phyloP scores from a whole-genome alignment of 179 eudicot species.

The Silene coronaria region DNA sequence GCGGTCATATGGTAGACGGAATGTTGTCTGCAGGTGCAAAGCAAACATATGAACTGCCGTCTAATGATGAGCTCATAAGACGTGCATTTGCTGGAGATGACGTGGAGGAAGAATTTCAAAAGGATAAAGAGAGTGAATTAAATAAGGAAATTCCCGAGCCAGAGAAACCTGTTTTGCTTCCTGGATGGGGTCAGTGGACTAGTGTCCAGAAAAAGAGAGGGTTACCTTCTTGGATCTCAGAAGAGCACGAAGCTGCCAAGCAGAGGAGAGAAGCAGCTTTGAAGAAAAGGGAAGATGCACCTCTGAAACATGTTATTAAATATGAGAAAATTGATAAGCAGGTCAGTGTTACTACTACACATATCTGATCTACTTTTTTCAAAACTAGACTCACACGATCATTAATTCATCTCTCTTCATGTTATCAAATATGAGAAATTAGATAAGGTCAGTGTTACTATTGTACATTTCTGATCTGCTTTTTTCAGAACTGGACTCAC shows the following conservation, averaged over 20 bases:
- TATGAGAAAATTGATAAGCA: conserved; percentile 73
- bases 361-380: background rate
- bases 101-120: conserved; percentile 81
- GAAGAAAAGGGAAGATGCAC: conserved; percentile 79
- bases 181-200: conserved; percentile 99
- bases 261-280: conserved; percentile 75
- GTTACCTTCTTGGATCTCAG: conserved; percentile 75
- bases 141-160: conserved; percentile 91
- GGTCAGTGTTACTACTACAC: conserved; percentile 36
- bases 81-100: conserved; percentile 97
- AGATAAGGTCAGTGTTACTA: conserved; percentile 60
- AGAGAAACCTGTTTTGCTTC: conserved; percentile 76
- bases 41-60: conserved; percentile 68
- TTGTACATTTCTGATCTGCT: background rate
- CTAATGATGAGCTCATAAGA: conserved; percentile 74
- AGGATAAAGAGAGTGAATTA: conserved; percentile 57
- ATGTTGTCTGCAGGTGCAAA: conserved; percentile 56
- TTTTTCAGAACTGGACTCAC: background rate
- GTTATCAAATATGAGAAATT: conserved; percentile 37
- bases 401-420: conserved; percentile 35
- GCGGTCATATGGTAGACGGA: conserved; percentile 81
- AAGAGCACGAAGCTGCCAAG: conserved; percentile 67
- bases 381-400: background rate
- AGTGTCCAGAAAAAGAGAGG: conserved; percentile 71
- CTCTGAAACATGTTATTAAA: conserved; percentile 59